phyloP scores from a whole-genome alignment of 2,329 filamentous ascomycete genomes.

The Epichloe hybrida region DNA sequence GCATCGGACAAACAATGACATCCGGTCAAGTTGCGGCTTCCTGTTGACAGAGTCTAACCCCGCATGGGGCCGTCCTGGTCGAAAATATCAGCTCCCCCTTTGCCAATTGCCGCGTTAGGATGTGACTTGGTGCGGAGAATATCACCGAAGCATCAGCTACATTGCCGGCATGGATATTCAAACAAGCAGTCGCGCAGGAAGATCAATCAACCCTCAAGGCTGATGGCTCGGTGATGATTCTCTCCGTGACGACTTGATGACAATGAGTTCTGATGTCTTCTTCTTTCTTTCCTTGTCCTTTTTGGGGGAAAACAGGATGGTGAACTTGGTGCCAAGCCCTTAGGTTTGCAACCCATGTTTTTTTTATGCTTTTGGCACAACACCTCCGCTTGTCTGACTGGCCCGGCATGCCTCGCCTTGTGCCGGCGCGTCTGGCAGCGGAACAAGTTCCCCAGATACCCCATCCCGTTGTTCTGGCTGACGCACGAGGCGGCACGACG shows the following conservation, averaged over 20 bases:
- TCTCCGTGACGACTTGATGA: too few species aligned
- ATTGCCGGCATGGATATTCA: too few species aligned
- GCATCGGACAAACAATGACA: too few species aligned
- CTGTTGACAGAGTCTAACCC: too few species aligned
- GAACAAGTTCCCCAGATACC: not conserved
- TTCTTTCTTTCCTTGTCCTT: not conserved
- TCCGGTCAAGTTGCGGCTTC: too few species aligned
- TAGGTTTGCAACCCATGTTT: not conserved
- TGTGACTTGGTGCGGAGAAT: not conserved
- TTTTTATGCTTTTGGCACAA: not conserved
- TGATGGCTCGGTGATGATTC: too few species aligned
- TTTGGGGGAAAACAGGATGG: not conserved
- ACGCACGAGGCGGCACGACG: too few species aligned
- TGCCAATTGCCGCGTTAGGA: too few species aligned
- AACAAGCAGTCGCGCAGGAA: too few species aligned
- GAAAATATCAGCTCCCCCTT: not conserved
- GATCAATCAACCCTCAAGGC: too few species aligned
- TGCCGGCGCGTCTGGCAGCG: constrained; percentile 2
- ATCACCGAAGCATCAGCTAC: too few species aligned
- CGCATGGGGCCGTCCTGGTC: not conserved
- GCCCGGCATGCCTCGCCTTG: constrained; percentile 5
- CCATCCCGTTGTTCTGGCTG: not conserved
- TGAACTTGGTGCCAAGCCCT: not conserved
- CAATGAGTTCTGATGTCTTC: too few species aligned
- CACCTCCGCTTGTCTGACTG: not conserved